phyloP scores from a whole-genome alignment of 2,329 filamentous ascomycete genomes.

The Alternaria angustiovoidea region DNA sequence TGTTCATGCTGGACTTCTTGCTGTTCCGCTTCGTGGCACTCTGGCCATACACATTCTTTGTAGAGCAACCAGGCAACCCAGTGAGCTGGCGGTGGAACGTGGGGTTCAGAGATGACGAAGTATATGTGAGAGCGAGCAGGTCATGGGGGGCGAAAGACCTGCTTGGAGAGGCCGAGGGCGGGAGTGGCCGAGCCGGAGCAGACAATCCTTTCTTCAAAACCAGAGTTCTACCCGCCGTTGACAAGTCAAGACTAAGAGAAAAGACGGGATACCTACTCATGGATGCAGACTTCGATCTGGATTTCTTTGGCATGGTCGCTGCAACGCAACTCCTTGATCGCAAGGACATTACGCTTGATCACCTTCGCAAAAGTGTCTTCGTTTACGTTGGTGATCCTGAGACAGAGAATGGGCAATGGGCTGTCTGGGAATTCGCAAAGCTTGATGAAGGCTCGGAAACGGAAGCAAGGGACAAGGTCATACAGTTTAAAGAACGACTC shows the following conservation, averaged over 20 bases:
- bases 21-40: slow-evolving; percentile 55
- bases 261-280: slow-evolving; percentile 92
- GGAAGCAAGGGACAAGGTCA: slow-evolving; percentile 74
- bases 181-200: slow-evolving; percentile 57
- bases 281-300: slow-evolving; percentile 85
- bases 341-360: slow-evolving; percentile 67
- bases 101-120: slow-evolving; percentile 80
- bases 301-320: slow-evolving; percentile 81
- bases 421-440: slow-evolving; percentile 69
- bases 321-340: slow-evolving; percentile 75
- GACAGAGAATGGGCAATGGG: slow-evolving; percentile 68
- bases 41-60: slow-evolving; percentile 62
- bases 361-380: slow-evolving; percentile 73
- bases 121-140: slow-evolving; percentile 80
- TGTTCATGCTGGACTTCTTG: slow-evolving; percentile 77
- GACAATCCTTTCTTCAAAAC: slow-evolving; percentile 66
- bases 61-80: slow-evolving; percentile 70
- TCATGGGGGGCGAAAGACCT: slow-evolving; percentile 72
- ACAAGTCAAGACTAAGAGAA: slow-evolving; percentile 69
- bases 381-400: slow-evolving; percentile 40
- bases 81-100: slow-evolving; percentile 75
- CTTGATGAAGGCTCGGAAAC: slow-evolving; percentile 63
- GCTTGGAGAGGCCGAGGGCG: slow-evolving; percentile 58
- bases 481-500: slow-evolving; percentile 80
- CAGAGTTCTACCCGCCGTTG: slow-evolving; percentile 73